Conservation (phyloP, 2,329 filamentous ascomycete species). For the Cryphonectria naterciae region DNA sequence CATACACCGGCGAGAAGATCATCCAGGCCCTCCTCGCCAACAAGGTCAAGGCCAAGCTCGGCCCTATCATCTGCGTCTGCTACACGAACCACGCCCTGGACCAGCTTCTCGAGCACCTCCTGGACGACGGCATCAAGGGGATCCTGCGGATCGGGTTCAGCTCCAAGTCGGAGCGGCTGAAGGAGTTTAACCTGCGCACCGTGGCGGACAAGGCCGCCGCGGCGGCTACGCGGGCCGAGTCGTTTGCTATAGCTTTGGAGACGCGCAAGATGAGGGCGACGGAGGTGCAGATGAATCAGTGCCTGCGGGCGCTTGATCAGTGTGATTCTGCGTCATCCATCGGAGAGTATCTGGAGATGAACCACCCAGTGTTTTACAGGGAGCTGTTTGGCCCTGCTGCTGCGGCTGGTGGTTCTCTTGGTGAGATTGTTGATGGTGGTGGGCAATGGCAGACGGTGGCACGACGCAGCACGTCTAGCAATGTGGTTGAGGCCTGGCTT, state of each 20-base stretch:
- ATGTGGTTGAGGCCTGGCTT: slow-evolving; percentile 33
- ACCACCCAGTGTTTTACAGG: slow-evolving; percentile 32
- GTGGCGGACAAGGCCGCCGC: slow-evolving; percentile 38
- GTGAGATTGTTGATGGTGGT: background rate
- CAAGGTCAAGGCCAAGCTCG: slow-evolving; percentile 44
- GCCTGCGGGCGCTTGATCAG: background rate
- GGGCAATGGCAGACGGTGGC: slow-evolving; percentile 35
- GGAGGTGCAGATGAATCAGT: background rate
- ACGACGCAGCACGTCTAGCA: slow-evolving; percentile 18
- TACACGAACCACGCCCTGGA: slow-evolving; percentile 58
- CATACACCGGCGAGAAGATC: slow-evolving; percentile 62
- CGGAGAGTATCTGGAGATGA: slow-evolving; percentile 30
- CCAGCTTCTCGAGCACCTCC: slow-evolving; percentile 63
- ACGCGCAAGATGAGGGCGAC: background rate
- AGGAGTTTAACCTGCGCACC: slow-evolving; percentile 52
- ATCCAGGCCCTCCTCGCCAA: slow-evolving; percentile 57
- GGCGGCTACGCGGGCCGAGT: slow-evolving; percentile 46
- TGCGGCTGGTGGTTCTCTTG: slow-evolving; percentile 30
- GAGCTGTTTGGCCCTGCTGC: slow-evolving; percentile 35
- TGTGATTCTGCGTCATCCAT: slow-evolving; percentile 19
- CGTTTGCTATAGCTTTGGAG: slow-evolving; percentile 3
- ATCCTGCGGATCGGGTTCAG: slow-evolving; percentile 66
- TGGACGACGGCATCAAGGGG: slow-evolving; percentile 50
- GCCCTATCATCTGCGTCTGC: slow-evolving; percentile 56
- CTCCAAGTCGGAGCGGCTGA: slow-evolving; percentile 58